Evolutionary conservation across 768 basidiomycete species (phyloP).

Genomic region (Russula emetica): DNA sequence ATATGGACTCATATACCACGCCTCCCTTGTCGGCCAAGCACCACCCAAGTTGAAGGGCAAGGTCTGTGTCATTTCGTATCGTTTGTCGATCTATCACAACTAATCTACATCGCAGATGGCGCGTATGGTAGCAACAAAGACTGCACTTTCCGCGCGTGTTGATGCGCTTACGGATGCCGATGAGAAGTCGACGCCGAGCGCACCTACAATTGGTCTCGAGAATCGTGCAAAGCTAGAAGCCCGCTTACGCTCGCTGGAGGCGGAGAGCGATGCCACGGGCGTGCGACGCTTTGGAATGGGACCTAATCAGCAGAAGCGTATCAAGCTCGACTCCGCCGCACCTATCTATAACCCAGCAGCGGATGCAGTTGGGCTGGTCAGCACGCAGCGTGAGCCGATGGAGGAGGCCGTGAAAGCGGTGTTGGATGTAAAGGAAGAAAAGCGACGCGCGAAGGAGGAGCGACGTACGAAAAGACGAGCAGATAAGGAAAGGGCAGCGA

Average conservation of each 20-base stretch:
- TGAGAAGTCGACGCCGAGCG: constrained; percentile 76
- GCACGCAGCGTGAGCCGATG: constrained; percentile 81
- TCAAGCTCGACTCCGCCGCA: constrained; percentile 75
- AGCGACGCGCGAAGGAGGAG: constrained; percentile 76
- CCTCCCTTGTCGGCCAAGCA: constrained; percentile 94
- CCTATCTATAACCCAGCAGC: constrained; percentile 83
- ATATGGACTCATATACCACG: constrained; percentile 99
- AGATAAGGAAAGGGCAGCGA: constrained; percentile 45
- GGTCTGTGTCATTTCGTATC: constrained; percentile 38
- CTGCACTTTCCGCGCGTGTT: constrained; percentile 94
- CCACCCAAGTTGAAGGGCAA: constrained; percentile 98
- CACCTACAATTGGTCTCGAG: constrained; percentile 86
- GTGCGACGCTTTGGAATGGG: constrained; percentile 62
- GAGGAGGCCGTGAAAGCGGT: constrained; percentile 70
- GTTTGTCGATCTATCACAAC: neutral
- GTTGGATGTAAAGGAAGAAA: constrained; percentile 83
- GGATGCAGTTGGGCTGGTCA: constrained; percentile 76
- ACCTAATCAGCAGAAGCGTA: constrained; percentile 67
- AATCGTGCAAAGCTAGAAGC: constrained; percentile 95
- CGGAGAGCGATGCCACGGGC: constrained; percentile 68
- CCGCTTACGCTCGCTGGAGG: constrained; percentile 83
- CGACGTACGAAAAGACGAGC: constrained; percentile 60
- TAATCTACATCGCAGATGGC: constrained; percentile 67
- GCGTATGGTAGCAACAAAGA: constrained; percentile 99
- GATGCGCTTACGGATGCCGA: constrained; percentile 93